Percentiles rank a stretch among this genome's conserved stretches.
Conservation (phyloP, 768 basidiomycete species). For the Pulveroboletus frians region DNA sequence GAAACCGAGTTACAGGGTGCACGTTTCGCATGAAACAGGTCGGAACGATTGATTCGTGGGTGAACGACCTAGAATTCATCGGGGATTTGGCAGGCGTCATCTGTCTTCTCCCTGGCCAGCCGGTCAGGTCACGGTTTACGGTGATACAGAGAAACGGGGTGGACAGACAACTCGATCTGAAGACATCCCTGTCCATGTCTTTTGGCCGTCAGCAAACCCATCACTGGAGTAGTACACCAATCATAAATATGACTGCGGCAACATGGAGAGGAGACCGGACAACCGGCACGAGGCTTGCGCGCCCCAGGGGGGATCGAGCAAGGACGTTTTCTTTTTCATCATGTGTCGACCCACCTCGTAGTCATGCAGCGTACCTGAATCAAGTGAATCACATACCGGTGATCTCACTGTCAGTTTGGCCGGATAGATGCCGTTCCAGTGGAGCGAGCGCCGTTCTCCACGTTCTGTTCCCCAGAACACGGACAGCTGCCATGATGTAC, state of each 20-base stretch:
- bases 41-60: background rate
- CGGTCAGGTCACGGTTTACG: background rate
- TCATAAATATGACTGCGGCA: too few species aligned
- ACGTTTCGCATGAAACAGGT: background rate
- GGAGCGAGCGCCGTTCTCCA: conserved; percentile 41
- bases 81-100: too few species aligned
- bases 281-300: too few species aligned
- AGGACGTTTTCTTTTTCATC: conserved; percentile 20
- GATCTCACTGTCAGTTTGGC: conserved; percentile 4
- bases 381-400: background rate
- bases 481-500: conserved; percentile 17
- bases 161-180: background rate
- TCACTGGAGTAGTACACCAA: background rate
- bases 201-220: background rate
- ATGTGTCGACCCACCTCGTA: background rate
- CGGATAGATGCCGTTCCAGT: conserved; percentile 31
- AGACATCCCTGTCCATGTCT: background rate
- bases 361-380: background rate
- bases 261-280: too few species aligned
- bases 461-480: conserved; percentile 52
- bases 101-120: background rate
- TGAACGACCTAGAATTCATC: too few species aligned
- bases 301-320: too few species aligned
- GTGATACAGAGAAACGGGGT: background rate
- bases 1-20: background rate